These are phyloP conservation scores for Solanum arcanum DNA, from an alignment of 257 asterid genomes.

Conservation along the genomic window DNA sequence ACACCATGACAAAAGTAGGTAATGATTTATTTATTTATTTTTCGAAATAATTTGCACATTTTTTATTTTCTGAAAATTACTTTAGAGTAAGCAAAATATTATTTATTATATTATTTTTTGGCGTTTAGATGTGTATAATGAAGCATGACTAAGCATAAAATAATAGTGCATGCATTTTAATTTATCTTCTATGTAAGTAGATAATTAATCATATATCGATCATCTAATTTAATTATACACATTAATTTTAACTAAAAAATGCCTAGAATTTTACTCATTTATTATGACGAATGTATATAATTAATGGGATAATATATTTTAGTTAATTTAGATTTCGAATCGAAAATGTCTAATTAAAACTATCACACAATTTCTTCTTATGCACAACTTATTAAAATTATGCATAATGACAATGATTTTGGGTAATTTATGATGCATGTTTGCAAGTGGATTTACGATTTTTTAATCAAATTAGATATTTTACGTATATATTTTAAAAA, in stretches of 20 bases:
- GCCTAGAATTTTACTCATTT: too few relatives aligned
- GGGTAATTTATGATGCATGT: neutral
- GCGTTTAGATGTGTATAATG: neutral
- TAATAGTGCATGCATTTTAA: neutral
- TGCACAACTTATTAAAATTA: neutral
- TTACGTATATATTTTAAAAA: too few relatives aligned
- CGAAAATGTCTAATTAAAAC: neutral
- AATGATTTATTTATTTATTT: neutral
- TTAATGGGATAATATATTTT: too few relatives aligned
- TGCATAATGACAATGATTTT: neutral
- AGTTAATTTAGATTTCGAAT: too few relatives aligned
- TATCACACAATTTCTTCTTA: neutral
- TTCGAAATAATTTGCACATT: neutral
- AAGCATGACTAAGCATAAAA: neutral
- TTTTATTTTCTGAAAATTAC: neutral
- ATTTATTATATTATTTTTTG: neutral
- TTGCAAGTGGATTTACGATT: neutral
- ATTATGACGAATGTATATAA: too few relatives aligned
- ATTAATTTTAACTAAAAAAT: too few relatives aligned
- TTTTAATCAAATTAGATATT: too few relatives aligned
- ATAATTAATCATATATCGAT: too few relatives aligned
- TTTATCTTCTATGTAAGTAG: neutral
- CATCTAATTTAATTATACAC: fast-evolving
- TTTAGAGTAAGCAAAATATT: neutral
- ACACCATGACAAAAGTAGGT: neutral